Percentiles rank a stretch among this genome's conserved stretches.
Evolutionary conservation across 257 asterid genomes (phyloP).

Genomic region (Solanum sitiens): DNA sequence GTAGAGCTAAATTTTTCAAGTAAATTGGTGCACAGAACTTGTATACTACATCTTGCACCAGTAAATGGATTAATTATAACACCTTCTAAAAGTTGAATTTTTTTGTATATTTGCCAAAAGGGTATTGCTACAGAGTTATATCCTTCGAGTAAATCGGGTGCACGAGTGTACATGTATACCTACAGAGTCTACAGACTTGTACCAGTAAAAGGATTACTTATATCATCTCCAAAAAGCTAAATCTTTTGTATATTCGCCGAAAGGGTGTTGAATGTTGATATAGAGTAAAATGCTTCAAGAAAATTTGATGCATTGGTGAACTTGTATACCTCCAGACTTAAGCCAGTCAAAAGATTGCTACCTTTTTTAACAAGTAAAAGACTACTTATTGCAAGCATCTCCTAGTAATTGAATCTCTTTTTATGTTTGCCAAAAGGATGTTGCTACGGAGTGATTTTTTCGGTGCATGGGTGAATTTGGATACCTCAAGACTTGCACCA

Average conservation of each 20-base stretch:
- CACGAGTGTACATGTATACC: not conserved
- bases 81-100: not conserved
- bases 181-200: not conserved
- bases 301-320: not conserved
- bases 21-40: not conserved
- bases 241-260: not conserved
- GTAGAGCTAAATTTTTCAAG: not conserved
- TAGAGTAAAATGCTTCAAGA: not conserved
- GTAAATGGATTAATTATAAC: not conserved
- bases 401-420: not conserved
- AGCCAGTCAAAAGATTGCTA: constrained; percentile 22
- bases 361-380: not conserved
- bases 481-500: not conserved
- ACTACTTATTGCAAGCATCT: not conserved
- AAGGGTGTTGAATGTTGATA: not conserved
- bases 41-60: not conserved
- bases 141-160: not conserved
- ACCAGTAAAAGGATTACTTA: not conserved
- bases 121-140: not conserved
- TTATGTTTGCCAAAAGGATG: not conserved
- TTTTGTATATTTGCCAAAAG: not conserved
- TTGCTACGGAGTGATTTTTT: too few relatives aligned
- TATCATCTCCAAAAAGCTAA: not conserved
- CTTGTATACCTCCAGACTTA: constrained; percentile 67
- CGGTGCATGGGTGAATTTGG: not conserved